Evolutionary conservation across 169 alveolate species (phyloP).

Genomic region (Plasmodium gallinaceum): DNA sequence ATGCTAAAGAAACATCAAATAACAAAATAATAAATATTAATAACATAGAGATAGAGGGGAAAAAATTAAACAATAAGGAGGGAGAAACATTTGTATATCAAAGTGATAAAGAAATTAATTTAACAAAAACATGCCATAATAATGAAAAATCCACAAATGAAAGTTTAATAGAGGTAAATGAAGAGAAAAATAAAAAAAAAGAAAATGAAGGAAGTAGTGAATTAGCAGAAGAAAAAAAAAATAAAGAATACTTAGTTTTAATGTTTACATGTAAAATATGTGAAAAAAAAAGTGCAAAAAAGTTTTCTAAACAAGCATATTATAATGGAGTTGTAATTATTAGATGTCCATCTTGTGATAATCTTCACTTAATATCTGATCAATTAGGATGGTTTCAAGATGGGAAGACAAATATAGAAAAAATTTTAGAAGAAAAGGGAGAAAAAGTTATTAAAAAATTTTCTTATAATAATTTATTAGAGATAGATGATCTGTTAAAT

Average conservation of each 20-base stretch:
- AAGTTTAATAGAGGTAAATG: not conserved
- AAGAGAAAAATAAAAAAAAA: not conserved
- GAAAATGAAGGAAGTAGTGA: conserved; percentile 3
- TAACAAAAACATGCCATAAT: not conserved
- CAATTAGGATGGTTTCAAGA: conserved; percentile 87
- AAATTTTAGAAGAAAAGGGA: conserved; percentile 77
- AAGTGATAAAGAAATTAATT: not conserved
- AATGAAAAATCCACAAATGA: not conserved
- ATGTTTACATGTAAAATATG: conserved; percentile 85
- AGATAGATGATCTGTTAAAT: conserved; percentile 51
- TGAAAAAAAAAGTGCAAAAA: conserved; percentile 78
- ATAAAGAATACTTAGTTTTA: conserved; percentile 49
- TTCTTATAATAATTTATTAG: conserved; percentile 57
- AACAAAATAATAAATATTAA: not conserved
- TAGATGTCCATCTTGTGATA: conserved; percentile 81
- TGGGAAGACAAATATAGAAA: conserved; percentile 81
- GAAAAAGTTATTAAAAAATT: conserved; percentile 78
- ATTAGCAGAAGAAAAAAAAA: conserved; percentile 4
- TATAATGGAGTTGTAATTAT: conserved; percentile 84
- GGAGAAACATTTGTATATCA: not conserved
- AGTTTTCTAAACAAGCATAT: conserved; percentile 84
- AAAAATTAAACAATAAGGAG: not conserved
- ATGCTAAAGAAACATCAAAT: not conserved
- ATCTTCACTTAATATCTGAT: conserved; percentile 83
- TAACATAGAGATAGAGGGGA: not conserved